phyloP scores from a whole-genome alignment of 306 rosid species.

The Mimosa pudica region DNA sequence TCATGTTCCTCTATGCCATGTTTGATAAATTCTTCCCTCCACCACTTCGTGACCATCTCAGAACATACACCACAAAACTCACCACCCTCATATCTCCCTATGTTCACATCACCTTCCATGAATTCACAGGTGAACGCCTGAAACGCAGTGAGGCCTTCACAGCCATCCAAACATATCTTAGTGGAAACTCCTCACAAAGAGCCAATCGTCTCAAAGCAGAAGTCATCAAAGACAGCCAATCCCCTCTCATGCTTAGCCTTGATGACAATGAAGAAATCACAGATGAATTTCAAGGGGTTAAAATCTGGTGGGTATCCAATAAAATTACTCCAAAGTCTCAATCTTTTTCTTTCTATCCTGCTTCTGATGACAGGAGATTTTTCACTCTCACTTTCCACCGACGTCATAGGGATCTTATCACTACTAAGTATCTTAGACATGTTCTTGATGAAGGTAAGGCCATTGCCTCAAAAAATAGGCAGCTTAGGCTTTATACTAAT shows the following conservation, averaged over 20 bases:
- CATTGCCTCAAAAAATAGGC: constrained; percentile 13
- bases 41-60: constrained; percentile 20
- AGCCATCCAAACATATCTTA: constrained; percentile 41
- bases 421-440: constrained; percentile 29
- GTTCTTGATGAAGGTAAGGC: constrained; percentile 33
- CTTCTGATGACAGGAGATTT: constrained; percentile 26
- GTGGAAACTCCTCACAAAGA: constrained; percentile 13
- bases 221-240: constrained; percentile 37
- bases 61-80: constrained; percentile 15
- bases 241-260: constrained; percentile 37
- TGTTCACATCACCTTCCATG: constrained; percentile 35
- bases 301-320: not conserved
- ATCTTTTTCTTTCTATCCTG: not conserved
- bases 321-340: not conserved
- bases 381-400: constrained; percentile 38
- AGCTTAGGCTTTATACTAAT: not conserved
- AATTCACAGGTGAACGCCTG: constrained; percentile 21
- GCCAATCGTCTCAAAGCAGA: constrained; percentile 36
- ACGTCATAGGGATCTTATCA: constrained; percentile 29
- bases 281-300: not conserved
- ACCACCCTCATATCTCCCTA: constrained; percentile 1
- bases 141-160: constrained; percentile 40
- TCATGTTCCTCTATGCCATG: constrained; percentile 37
- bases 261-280: constrained; percentile 51
- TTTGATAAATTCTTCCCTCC: constrained; percentile 35